Evolutionary conservation across 768 basidiomycete species (phyloP).

Genomic region (Naganishia vishniacii): DNA sequence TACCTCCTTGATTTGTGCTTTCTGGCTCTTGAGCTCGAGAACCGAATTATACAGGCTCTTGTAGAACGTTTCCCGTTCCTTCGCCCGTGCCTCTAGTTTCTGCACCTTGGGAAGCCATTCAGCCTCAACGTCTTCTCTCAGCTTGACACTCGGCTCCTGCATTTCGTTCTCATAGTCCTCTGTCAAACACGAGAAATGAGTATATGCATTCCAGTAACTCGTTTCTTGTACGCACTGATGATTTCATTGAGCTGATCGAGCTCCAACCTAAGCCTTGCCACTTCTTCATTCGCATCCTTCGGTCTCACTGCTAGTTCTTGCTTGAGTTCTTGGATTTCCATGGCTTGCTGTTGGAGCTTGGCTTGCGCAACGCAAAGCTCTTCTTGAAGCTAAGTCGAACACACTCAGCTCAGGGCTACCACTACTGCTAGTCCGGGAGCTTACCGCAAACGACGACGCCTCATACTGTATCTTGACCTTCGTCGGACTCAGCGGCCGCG

Average conservation of each 20-base stretch:
- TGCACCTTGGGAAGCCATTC: constrained; percentile 40
- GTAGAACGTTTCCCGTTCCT: constrained; percentile 29
- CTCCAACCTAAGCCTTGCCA: constrained; percentile 66
- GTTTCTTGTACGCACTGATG: constrained; percentile 33
- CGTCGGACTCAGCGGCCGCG: constrained; percentile 66
- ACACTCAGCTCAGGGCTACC: no score
- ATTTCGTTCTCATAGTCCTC: constrained; percentile 46
- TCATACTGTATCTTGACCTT: constrained; percentile 64
- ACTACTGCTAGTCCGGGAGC: neutral
- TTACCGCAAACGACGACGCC: constrained; percentile 28
- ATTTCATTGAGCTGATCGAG: constrained; percentile 69
- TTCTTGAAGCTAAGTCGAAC: constrained; percentile 65
- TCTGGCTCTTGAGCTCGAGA: constrained; percentile 23
- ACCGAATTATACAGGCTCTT: constrained; percentile 28
- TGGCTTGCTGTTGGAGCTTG: constrained; percentile 72
- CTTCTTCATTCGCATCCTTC: constrained; percentile 66
- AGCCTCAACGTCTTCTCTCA: constrained; percentile 46
- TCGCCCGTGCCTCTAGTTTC: constrained; percentile 32
- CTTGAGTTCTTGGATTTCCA: constrained; percentile 77
- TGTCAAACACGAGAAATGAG: constrained; percentile 13
- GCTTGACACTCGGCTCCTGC: constrained; percentile 41
- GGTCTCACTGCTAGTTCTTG: constrained; percentile 69
- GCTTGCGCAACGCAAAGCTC: constrained; percentile 72
- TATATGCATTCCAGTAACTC: neutral
- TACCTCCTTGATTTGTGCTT: constrained; percentile 25